Conservation (phyloP, 75 land plant species). For the Selaginella moellendorffii region DNA sequence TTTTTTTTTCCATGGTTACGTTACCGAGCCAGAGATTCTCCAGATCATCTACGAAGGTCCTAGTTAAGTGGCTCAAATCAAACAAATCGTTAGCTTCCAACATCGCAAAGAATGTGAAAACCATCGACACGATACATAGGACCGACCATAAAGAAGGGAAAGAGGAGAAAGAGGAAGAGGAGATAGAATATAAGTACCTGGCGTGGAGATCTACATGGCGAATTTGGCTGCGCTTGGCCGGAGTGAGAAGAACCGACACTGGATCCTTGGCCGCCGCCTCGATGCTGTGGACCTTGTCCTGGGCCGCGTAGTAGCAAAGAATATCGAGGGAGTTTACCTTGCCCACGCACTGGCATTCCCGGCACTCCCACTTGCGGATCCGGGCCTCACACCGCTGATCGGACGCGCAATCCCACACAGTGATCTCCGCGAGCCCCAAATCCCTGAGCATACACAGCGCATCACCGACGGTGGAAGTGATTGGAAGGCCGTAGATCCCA, state of each 20-base stretch:
- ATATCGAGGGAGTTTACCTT: conserved; percentile 57
- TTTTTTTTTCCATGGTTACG: too few species aligned
- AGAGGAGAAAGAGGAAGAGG: too few species aligned
- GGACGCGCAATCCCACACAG: conserved; percentile 30
- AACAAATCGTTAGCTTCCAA: too few species aligned
- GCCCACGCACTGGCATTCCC: conserved; percentile 38
- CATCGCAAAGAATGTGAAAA: too few species aligned
- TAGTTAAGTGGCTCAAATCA: too few species aligned
- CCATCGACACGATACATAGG: too few species aligned
- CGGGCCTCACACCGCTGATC: conserved; percentile 1
- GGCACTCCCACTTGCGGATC: conserved; percentile 14
- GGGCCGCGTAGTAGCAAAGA: conserved; percentile 47
- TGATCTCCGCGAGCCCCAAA: conserved; percentile 17
- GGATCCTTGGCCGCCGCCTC: conserved; percentile 33
- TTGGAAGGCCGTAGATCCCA: conserved; percentile 31
- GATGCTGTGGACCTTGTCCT: conserved; percentile 30
- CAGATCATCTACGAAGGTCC: too few species aligned
- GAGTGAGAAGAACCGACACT: conserved; percentile 30
- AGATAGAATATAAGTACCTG: too few species aligned
- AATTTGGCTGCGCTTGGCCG: conserved; percentile 23
- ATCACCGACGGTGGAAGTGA: conserved; percentile 39
- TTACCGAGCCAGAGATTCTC: too few species aligned
- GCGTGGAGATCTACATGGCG: conserved; percentile 45
- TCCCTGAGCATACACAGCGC: conserved; percentile 31
- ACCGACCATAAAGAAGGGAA: too few species aligned